Evolutionary conservation across 257 asterid species (phyloP).

Genomic region (Handroanthus guayacan): DNA sequence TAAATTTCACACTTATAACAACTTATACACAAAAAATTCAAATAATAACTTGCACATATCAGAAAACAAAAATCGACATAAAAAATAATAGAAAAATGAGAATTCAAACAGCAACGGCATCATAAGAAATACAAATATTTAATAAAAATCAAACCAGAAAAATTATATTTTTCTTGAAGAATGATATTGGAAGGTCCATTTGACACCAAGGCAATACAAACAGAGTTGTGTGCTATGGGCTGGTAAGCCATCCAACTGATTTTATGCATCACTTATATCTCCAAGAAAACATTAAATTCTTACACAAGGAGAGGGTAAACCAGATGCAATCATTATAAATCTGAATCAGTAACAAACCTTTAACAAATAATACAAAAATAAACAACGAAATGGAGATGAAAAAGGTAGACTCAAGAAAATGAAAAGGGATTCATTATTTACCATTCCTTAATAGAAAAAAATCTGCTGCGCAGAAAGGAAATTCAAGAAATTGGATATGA

Average conservation of each 20-base stretch:
- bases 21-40: background rate
- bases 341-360: background rate
- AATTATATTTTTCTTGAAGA: background rate
- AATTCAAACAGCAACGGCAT: conserved; percentile 46
- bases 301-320: conserved; percentile 73
- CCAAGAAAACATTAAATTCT: conserved; percentile 49
- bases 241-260: conserved; percentile 72
- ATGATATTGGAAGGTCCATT: conserved; percentile 66
- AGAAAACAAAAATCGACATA: background rate
- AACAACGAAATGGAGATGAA: background rate
- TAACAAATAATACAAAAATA: background rate
- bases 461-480: background rate
- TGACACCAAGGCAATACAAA: conserved; percentile 74
- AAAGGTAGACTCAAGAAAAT: background rate
- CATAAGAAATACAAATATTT: background rate
- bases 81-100: background rate
- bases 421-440: background rate
- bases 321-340: conserved; percentile 59
- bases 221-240: conserved; percentile 68
- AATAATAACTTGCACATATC: background rate
- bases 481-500: background rate
- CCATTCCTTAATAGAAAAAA: background rate
- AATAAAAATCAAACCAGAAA: background rate
- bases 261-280: conserved; percentile 78
- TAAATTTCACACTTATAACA: background rate